Base-by-base conservation (phyloP, 306 rosid species). In the Carpinus fangiana region DNA sequence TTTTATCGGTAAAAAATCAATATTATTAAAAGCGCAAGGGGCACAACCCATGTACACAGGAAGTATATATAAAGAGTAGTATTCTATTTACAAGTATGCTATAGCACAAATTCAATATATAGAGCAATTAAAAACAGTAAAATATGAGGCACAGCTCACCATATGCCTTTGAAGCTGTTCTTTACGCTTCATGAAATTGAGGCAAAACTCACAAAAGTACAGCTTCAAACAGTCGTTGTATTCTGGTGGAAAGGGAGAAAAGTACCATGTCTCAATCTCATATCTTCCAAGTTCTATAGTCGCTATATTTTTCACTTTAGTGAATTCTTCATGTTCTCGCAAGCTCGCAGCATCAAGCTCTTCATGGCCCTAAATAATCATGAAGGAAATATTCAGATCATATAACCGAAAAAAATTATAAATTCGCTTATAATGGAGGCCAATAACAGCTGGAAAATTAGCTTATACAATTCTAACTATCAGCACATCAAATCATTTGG, bases 81-180 rank as follows among this genome's bases (percentile, higher is more conserved):
- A 48, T 60, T 41, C 76, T 77, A 65, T 56, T 70, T 26, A 38
- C 64, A 45, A 43, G 53, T 61, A 41, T 20, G 59, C 60, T 47
- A 38, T 52, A 51, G 34, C 62, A 71, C 52, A 74, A 76, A 66
- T 50, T 21, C 72, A 51, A 21, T 59, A 75, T 68, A 51, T 50
- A 73, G 73, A 81, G 72, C 12, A 16, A 10, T 57, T 76, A 54
- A 79, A 41, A 53, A 66, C 73, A 51, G 72, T 46, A 72, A 21
- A 14, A 70, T 73, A 79, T 79, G 82, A 80, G 38, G 74, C 79
- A 83, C 54, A 67, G 86, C 99, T 91, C 89, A 96, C 99, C 99
- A 96, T 91, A 87, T 96, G 99, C 92, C 99, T 93, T 83, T 96
- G 99, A 86, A 96, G 98, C 84, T 96, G 99, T 82, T 96, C 97